phyloP scores from a whole-genome alignment of 352 stramenopile species.

The Pythium sukuiense region DNA sequence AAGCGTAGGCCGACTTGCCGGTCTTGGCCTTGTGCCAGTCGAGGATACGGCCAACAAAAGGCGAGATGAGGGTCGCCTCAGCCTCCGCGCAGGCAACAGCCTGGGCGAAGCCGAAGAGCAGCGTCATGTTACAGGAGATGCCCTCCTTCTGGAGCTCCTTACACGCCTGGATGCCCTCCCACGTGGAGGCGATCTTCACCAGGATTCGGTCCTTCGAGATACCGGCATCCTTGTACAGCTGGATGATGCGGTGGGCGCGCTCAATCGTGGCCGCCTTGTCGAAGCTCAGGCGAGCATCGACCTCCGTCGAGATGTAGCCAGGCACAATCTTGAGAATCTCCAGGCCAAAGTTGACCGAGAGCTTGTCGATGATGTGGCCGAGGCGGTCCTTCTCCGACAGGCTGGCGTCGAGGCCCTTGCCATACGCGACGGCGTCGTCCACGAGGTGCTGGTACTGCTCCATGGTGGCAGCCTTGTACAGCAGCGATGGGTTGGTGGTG shows the following conservation, averaged over 20 bases:
- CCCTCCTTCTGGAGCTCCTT: conserved; percentile 96
- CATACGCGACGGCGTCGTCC: conserved; percentile 94
- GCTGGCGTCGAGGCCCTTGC: conserved; percentile 66
- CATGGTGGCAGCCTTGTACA: conserved; percentile 97
- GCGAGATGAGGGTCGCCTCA: conserved; percentile 95
- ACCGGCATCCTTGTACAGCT: conserved; percentile 95
- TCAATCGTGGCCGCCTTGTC: conserved; percentile 93
- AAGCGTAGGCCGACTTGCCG: conserved; percentile 90
- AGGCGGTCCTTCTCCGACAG: conserved; percentile 87
- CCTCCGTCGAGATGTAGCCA: conserved; percentile 98
- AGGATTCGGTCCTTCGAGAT: conserved; percentile 96
- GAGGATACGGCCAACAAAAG: conserved; percentile 95
- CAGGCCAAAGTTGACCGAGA: conserved; percentile 98
- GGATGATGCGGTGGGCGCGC: conserved; percentile 94
- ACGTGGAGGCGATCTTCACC: conserved; percentile 98
- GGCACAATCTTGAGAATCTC: conserved; percentile 97
- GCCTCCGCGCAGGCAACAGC: conserved; percentile 95
- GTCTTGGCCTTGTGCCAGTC: conserved; percentile 97
- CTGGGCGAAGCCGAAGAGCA: conserved; percentile 98
- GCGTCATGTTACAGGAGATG: conserved; percentile 98
- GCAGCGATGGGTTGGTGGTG: conserved; percentile 98
- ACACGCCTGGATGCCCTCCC: conserved; percentile 97
- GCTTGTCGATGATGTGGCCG: conserved; percentile 95
- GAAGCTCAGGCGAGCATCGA: conserved; percentile 97
- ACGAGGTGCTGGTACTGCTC: conserved; percentile 96